Evolutionary conservation across 148 eudicot species (phyloP), one percentile per base, ranked within the genome.

Genomic region (Drosera capensis): DNA sequence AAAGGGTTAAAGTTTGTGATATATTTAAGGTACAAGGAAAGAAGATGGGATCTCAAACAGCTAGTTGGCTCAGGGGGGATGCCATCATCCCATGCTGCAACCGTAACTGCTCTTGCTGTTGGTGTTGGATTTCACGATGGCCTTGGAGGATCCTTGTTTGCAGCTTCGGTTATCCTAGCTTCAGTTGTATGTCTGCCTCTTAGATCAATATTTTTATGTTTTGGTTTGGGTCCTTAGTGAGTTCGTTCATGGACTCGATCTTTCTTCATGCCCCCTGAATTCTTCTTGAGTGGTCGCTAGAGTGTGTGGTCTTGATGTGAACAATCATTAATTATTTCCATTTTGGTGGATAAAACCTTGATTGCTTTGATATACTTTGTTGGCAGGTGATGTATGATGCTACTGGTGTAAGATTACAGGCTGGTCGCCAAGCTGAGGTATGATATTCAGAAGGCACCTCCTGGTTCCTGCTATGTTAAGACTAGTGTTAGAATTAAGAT

Each of bases 401-500:
- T 49, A 71, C 77, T 63, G 99, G 99, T 38, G 88, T 92, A 52
- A 63, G 99, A 51, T 60, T 85, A 61, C 99, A 92, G 18, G 99
- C 99, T 52, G 99, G 99, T 20, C 80, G 95, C 43, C 99, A 92
- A 67, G 99, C 99, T 59, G 95, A 85, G 94, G 99, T 92, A 31
- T 54, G 71, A 38, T 5, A 44, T 28, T 39, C 29, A 20, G 25
- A 34, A 7, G 3, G 1, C 50, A 22, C 40, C 25, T 48, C 16
- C 14, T 4, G 15, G 6, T 11, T 20, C 37, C 3, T 23, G 17
- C 30, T 19, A 31, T 48, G n/a, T 11, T n/a, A n/a, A n/a, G n/a
- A n/a, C n/a, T n/a, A n/a, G n/a, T n/a, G n/a, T n/a, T n/a, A n/a
- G n/a, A n/a, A n/a, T n/a, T n/a, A n/a, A n/a, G n/a, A n/a, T n/a